A percentile compares a stretch with the other conserved stretches of the same genome.
phyloP scores from a whole-genome alignment of 2,329 filamentous ascomycete genomes.

The Ilyonectria mors-panacis region DNA sequence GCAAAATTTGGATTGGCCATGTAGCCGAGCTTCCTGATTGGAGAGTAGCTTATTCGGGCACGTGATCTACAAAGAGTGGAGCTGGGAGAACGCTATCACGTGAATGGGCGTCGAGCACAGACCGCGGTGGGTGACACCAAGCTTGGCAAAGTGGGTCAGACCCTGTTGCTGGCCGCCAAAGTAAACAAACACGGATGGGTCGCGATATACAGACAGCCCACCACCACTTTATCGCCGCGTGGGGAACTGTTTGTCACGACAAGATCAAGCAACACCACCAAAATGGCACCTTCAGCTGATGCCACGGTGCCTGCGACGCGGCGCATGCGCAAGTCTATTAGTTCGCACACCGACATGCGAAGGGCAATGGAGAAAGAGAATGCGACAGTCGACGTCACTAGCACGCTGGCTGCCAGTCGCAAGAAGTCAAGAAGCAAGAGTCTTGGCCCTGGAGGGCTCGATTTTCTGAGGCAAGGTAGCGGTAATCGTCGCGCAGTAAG shows the following conservation, averaged over 20 bases:
- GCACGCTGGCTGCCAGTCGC: slow-evolving; percentile 65
- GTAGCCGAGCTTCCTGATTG: slow-evolving; percentile 47
- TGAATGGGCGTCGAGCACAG: slow-evolving; percentile 35
- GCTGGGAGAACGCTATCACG: slow-evolving; percentile 26
- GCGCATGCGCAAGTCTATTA: slow-evolving; percentile 80
- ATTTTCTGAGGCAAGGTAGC: slow-evolving; percentile 81
- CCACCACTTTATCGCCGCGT: slow-evolving; percentile 45
- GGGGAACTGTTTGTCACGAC: slow-evolving; percentile 36
- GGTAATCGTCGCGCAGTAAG: slow-evolving; percentile 87
- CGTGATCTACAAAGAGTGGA: slow-evolving; percentile 43
- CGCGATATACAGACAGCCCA: slow-evolving; percentile 46
- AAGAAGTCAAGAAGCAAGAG: slow-evolving; percentile 94
- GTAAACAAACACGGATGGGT: slow-evolving; percentile 57
- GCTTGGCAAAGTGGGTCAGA: slow-evolving; percentile 39
- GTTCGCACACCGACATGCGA: slow-evolving; percentile 66
- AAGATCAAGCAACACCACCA: slow-evolving; percentile 37
- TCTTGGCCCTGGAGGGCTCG: slow-evolving; percentile 91
- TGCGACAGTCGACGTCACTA: slow-evolving; percentile 76
- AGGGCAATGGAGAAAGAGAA: slow-evolving; percentile 82
- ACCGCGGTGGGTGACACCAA: slow-evolving; percentile 22
- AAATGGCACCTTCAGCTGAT: slow-evolving; percentile 55
- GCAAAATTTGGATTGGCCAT: slow-evolving; percentile 56
- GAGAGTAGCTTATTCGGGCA: slow-evolving; percentile 31
- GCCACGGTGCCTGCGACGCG: slow-evolving; percentile 70
- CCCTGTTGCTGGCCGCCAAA: slow-evolving; percentile 49